These are phyloP conservation scores for Alternaria triticina DNA, from an alignment of 2,329 filamentous ascomycete species.

Conservation along the genomic window DNA sequence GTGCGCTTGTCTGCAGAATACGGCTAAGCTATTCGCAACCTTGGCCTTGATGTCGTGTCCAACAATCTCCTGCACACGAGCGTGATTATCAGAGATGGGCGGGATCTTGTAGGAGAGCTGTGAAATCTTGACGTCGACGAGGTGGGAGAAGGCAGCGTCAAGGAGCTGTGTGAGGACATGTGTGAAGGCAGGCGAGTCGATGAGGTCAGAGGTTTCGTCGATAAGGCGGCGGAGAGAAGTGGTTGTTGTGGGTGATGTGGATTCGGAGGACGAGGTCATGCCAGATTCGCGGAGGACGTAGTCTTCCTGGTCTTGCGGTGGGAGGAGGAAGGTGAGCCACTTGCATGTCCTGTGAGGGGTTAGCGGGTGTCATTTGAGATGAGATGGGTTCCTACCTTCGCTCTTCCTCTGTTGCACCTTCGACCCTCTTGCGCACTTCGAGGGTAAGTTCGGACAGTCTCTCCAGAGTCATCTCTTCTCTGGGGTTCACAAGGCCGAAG, in stretches of 20 bases:
- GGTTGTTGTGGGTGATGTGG: constrained; percentile 50
- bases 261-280: constrained; percentile 60
- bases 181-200: constrained; percentile 90
- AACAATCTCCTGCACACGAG: constrained; percentile 60
- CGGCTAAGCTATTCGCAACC: constrained; percentile 87
- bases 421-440: constrained; percentile 82
- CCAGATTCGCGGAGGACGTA: constrained; percentile 86
- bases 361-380: constrained; percentile 3
- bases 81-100: constrained; percentile 48
- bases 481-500: constrained; percentile 86
- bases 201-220: constrained; percentile 93
- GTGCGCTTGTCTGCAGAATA: constrained; percentile 90
- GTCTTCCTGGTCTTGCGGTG: constrained; percentile 77
- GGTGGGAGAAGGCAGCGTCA: constrained; percentile 82
- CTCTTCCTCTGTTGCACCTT: constrained; percentile 73
- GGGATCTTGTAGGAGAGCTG: constrained; percentile 76
- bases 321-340: constrained; percentile 87
- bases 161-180: constrained; percentile 86
- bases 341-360: constrained; percentile 56
- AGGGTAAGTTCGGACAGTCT: constrained; percentile 80
- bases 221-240: constrained; percentile 79
- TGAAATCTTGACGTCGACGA: constrained; percentile 83
- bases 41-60: constrained; percentile 66
- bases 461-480: constrained; percentile 84
- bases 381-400: constrained; percentile 54